These are phyloP conservation scores for Aspergillus calidoustus DNA, from an alignment of 2,329 filamentous ascomycete species.

Conservation along the genomic window DNA sequence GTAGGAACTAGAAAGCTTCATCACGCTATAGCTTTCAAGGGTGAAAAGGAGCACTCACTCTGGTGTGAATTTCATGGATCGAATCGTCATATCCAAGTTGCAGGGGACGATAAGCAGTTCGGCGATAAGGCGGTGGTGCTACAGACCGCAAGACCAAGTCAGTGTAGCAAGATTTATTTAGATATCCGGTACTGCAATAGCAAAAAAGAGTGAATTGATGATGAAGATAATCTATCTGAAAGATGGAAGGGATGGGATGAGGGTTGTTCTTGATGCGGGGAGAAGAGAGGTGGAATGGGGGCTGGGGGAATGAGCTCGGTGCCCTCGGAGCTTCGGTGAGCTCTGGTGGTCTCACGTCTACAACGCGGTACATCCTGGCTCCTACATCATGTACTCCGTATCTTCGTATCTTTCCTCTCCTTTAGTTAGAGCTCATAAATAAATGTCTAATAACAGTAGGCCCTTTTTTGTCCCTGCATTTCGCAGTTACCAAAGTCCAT, in stretches of 20 bases:
- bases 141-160: conserved; percentile 22
- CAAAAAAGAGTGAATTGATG: not conserved
- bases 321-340: not conserved
- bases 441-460: not conserved
- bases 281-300: conserved; percentile 14
- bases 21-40: not conserved
- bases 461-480: not conserved
- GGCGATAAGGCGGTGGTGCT: conserved; percentile 26
- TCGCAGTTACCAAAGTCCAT: not conserved
- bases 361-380: not conserved
- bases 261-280: conserved; percentile 12
- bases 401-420: not conserved
- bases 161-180: not conserved
- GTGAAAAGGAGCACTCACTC: conserved; percentile 36
- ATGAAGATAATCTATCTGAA: not conserved
- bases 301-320: not conserved
- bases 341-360: no score
- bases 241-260: conserved; percentile 10
- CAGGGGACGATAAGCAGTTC: conserved; percentile 12
- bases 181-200: not conserved
- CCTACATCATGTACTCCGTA: not conserved
- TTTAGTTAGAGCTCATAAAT: not conserved
- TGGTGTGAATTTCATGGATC: conserved; percentile 47
- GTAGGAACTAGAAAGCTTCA: not conserved
- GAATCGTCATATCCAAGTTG: conserved; percentile 44